Base-by-base conservation (phyloP, 139 green algal genomes). In the Auxenochlorella pyrenoidosa region DNA sequence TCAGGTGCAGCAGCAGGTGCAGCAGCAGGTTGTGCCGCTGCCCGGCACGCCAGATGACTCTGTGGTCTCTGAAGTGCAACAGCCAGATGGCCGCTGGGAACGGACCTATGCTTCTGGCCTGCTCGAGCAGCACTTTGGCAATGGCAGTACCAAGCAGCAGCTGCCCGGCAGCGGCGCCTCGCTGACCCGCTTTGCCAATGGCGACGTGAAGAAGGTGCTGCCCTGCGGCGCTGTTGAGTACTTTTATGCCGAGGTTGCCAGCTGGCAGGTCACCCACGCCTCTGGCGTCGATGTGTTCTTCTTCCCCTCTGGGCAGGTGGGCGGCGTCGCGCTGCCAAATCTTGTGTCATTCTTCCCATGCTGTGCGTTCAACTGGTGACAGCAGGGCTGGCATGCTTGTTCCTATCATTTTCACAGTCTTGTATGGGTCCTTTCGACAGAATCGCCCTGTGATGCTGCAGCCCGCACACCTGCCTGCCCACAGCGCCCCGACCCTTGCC, bases 271-370 rank as follows among this genome's bases (percentile, higher is more conserved):
- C n/a, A 98, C 93, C 1, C 89, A 97, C 84, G 51, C 92, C 47
- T 59, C 84, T 36, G 94, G 94, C 34, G 83, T 95, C 16, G 95
- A 99, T 83, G 95, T 98, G 30, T 99, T 96, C 89, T 91, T 97
- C 84, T 98, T 99, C 86, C 86, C 95, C 51, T 93, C 71, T 24
- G 95, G 94, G 24, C 95, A 97, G 88, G 91, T 88, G 41, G 93
- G 97, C 89, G 94, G 94, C 43, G 47, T 21, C 32, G 16, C n/a
- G n/a, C n/a, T n/a, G n/a, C n/a, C n/a, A n/a, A n/a, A n/a, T n/a
- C n/a, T n/a, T n/a, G n/a, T n/a, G n/a, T n/a, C n/a, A n/a, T n/a
- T n/a, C n/a, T n/a, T n/a, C n/a, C n/a, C n/a, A n/a, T n/a, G n/a
- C n/a, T n/a, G n/a, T n/a, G n/a, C n/a, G n/a, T n/a, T n/a, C n/a